phyloP scores from a whole-genome alignment of 2,329 filamentous ascomycete genomes.

The Cytospora chrysosperma region DNA sequence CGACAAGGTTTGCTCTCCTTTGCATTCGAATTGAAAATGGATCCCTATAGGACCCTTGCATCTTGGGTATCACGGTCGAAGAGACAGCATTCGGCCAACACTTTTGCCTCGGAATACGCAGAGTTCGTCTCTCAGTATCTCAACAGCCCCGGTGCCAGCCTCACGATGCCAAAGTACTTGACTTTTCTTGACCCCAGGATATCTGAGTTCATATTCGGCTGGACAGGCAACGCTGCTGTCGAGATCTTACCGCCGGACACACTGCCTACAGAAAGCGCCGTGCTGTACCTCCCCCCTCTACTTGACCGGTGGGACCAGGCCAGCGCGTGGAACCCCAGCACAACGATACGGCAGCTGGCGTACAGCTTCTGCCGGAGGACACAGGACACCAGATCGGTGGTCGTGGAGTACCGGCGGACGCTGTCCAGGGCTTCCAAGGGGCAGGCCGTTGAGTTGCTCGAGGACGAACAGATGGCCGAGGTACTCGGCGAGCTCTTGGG shows the following conservation, averaged over 20 bases:
- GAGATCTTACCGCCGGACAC: background rate
- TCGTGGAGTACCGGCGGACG: slow-evolving; percentile 41
- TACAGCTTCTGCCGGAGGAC: slow-evolving; percentile 33
- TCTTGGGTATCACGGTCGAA: slow-evolving; percentile 29
- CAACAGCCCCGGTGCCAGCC: background rate
- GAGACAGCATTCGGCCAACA: slow-evolving; percentile 19
- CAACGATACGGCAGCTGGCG: slow-evolving; percentile 36
- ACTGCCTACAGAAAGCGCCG: slow-evolving; percentile 28
- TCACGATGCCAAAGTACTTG: background rate
- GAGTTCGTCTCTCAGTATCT: slow-evolving; percentile 29
- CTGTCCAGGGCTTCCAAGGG: slow-evolving; percentile 34
- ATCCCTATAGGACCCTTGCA: slow-evolving; percentile 28
- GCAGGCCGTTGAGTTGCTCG: slow-evolving; percentile 32
- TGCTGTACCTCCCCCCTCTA: slow-evolving; percentile 42
- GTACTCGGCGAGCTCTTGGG: slow-evolving; percentile 29
- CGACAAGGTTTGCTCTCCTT: slow-evolving; percentile 30
- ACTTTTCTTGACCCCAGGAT: slow-evolving; percentile 31
- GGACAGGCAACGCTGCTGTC: slow-evolving; percentile 3
- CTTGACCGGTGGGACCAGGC: slow-evolving; percentile 39
- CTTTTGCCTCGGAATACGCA: slow-evolving; percentile 27
- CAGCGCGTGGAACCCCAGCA: slow-evolving; percentile 42
- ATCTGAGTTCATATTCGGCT: slow-evolving; percentile 31
- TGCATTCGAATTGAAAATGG: slow-evolving; percentile 35
- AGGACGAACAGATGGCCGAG: slow-evolving; percentile 24
- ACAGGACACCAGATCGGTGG: background rate